phyloP scores from a whole-genome alignment of 805 yeast species.

The Scheffersomyces ergatensis region DNA sequence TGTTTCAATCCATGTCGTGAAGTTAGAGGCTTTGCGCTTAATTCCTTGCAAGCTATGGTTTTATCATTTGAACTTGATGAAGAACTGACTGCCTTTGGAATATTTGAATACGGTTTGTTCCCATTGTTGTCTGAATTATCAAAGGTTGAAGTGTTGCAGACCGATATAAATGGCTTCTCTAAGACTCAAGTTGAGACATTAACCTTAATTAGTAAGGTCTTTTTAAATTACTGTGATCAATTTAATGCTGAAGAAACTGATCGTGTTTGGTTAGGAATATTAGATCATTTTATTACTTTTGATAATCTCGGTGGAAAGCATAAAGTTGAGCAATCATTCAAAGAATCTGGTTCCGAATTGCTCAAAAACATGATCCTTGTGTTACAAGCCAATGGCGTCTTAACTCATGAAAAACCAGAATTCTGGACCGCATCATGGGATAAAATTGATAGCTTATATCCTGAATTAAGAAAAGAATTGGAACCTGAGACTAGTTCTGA shows the following conservation, averaged over 20 bases:
- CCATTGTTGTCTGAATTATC: constrained; percentile 68
- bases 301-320: constrained; percentile 18
- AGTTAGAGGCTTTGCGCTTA: constrained; percentile 64
- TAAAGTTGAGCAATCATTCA: constrained; percentile 12
- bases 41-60: constrained; percentile 52
- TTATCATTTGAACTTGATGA: constrained; percentile 38
- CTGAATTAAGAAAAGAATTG: constrained; percentile 22
- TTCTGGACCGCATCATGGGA: constrained; percentile 35
- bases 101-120: constrained; percentile 72
- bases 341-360: constrained; percentile 35
- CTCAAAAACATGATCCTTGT: constrained; percentile 43
- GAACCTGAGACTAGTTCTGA: constrained; percentile 2
- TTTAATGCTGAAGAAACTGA: constrained; percentile 19
- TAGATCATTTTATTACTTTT: constrained; percentile 29
- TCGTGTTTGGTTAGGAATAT: constrained; percentile 32
- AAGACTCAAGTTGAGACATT: constrained; percentile 68
- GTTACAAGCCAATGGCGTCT: constrained; percentile 24
- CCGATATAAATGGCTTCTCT: constrained; percentile 62
- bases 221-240: constrained; percentile 30
- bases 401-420: constrained; percentile 17
- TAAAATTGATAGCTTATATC: constrained; percentile 25
- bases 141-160: constrained; percentile 55
- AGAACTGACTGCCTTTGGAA: constrained; percentile 46
- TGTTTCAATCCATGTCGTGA: constrained; percentile 86
- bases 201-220: constrained; percentile 59